A percentile compares a stretch with the other conserved stretches of the same genome.
These are phyloP conservation scores for Calamus simplicifolius DNA, from an alignment of 176 grass and related monocot genomes.

Conservation along the genomic window DNA sequence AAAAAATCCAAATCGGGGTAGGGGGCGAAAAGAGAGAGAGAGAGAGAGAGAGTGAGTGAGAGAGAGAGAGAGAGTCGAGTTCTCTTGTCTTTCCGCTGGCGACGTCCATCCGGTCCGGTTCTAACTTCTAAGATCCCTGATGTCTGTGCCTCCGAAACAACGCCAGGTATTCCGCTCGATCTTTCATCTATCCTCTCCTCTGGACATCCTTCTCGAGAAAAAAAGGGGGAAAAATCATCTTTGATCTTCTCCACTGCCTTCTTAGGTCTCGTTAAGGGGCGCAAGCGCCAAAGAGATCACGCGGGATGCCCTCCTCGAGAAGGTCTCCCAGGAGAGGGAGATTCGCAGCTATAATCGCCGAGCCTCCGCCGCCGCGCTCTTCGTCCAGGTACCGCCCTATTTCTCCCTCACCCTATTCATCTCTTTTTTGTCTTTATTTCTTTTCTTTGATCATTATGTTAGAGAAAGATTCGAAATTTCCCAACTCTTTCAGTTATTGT, in stretches of 20 bases:
- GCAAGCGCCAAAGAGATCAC: conserved; percentile 87
- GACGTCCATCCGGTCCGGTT: too few relatives aligned
- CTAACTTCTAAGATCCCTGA: neutral
- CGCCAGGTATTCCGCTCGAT: neutral
- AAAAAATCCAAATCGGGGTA: too few relatives aligned
- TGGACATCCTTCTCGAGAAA: conserved; percentile 6
- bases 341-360: conserved; percentile 77
- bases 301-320: conserved; percentile 82
- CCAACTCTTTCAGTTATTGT: too few relatives aligned
- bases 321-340: conserved; percentile 80
- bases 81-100: too few relatives aligned
- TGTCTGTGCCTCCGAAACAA: conserved; percentile 16
- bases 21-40: too few relatives aligned
- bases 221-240: conserved; percentile 18
- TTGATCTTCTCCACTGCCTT: neutral
- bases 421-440: neutral
- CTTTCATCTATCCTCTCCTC: neutral
- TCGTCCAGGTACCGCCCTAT: conserved; percentile 56
- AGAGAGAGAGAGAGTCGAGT: too few relatives aligned
- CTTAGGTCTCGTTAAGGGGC: conserved; percentile 77
- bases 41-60: too few relatives aligned
- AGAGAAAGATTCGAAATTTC: too few relatives aligned
- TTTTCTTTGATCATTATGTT: too few relatives aligned
- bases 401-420: neutral
- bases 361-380: conserved; percentile 45